These are phyloP conservation scores for Annulohypoxylon maeteangense DNA, from an alignment of 495 filamentous ascomycete species.

Conservation along the genomic window DNA sequence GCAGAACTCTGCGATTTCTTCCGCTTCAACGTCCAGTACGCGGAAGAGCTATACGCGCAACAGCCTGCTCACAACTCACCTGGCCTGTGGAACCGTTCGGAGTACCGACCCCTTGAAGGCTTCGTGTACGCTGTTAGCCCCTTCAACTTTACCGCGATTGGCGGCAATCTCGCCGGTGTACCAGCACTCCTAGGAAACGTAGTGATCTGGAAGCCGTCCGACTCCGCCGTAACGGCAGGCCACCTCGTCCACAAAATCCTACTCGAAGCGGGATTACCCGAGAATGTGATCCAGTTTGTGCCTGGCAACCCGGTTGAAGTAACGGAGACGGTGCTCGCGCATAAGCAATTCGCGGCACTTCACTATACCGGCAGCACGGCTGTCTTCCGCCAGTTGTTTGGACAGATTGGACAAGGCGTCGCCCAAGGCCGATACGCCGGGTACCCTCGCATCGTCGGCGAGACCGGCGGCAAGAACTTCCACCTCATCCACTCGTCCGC, in stretches of 20 bases:
- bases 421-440: conserved; percentile 73
- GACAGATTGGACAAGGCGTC: conserved; percentile 74
- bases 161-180: conserved; percentile 76
- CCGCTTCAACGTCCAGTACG: conserved; percentile 88
- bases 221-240: conserved; percentile 78
- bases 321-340: conserved; percentile 72
- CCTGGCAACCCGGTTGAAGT: conserved; percentile 80
- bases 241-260: conserved; percentile 82
- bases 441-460: conserved; percentile 84
- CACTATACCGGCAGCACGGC: conserved; percentile 85
- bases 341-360: conserved; percentile 77
- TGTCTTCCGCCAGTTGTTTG: conserved; percentile 81
- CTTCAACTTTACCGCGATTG: conserved; percentile 92
- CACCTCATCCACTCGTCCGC: conserved; percentile 81
- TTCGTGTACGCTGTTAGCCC: conserved; percentile 89
- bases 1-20: conserved; percentile 94
- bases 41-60: conserved; percentile 85
- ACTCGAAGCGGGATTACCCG: conserved; percentile 85
- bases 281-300: conserved; percentile 84
- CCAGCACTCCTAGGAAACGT: conserved; percentile 87
- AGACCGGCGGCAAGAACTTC: conserved; percentile 94
- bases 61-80: conserved; percentile 81
- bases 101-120: conserved; percentile 85
- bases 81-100: conserved; percentile 84
- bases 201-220: conserved; percentile 89